Evolutionary conservation across 75 land plant genomes (phyloP).

Genomic region (Cupressus sempervirens): DNA sequence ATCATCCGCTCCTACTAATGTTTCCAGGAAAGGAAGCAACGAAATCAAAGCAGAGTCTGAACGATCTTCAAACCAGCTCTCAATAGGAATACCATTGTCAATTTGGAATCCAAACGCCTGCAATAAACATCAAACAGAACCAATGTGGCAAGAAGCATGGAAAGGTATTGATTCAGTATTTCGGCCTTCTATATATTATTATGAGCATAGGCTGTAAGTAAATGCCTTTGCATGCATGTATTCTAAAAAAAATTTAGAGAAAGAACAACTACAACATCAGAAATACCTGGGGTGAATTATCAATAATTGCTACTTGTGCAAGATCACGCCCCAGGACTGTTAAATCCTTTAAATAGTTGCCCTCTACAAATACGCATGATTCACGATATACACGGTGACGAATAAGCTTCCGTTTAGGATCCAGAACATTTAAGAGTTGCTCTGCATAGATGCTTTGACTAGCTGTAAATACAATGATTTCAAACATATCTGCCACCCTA

Average conservation of each 20-base stretch:
- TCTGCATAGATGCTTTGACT: constrained; percentile 92
- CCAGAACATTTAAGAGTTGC: constrained; percentile 66
- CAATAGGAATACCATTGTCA: constrained; percentile 86
- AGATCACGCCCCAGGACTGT: constrained; percentile 79
- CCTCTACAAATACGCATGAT: constrained; percentile 76
- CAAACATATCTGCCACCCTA: constrained; percentile 73
- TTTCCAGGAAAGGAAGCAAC: constrained; percentile 77
- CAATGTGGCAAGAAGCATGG: neutral
- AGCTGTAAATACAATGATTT: constrained; percentile 78
- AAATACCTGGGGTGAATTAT: constrained; percentile 87
- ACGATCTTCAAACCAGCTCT: constrained; percentile 88
- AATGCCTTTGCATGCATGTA: neutral
- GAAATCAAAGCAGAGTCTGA: constrained; percentile 51
- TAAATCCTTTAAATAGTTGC: constrained; percentile 71
- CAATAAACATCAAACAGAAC: constrained; percentile 11
- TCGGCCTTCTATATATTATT: too few relatives aligned
- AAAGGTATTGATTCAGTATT: neutral
- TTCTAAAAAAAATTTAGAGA: neutral
- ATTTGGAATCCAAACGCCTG: constrained; percentile 85
- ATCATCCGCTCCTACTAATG: constrained; percentile 66
- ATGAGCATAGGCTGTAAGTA: neutral
- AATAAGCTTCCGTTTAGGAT: constrained; percentile 68
- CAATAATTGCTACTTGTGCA: constrained; percentile 78
- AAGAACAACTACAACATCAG: neutral
- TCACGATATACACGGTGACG: constrained; percentile 74